Percentiles rank a stretch among this genome's conserved stretches.
Conservation (phyloP, 768 basidiomycete genomes). For the Sporobolomyces pararoseus region DNA sequence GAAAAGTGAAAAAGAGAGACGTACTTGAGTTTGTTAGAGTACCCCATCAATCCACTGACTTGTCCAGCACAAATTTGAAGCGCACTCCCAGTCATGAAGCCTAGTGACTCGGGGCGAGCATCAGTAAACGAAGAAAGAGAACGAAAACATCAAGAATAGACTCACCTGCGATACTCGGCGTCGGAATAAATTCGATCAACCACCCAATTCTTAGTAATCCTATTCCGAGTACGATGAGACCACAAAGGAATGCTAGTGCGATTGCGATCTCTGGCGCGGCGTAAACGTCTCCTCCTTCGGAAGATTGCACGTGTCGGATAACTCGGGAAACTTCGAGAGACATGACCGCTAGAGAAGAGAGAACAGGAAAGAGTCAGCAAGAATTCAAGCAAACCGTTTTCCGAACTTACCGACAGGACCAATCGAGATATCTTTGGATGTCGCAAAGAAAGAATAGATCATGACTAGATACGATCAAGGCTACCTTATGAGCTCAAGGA, state of each 20-base stretch:
- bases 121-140: not conserved
- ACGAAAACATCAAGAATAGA: not conserved
- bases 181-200: conserved; percentile 92
- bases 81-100: conserved; percentile 53
- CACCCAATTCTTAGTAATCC: conserved; percentile 89
- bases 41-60: conserved; percentile 75
- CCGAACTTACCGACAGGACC: conserved; percentile 61
- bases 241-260: conserved; percentile 75
- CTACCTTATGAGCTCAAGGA: not conserved
- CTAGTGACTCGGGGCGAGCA: too few species aligned
- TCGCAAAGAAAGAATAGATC: conserved; percentile 91
- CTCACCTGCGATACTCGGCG: conserved; percentile 55
- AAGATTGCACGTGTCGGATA: conserved; percentile 33
- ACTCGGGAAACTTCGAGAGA: conserved; percentile 63
- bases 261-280: conserved; percentile 62
- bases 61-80: conserved; percentile 72
- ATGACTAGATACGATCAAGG: conserved; percentile 61
- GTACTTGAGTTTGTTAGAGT: conserved; percentile 58
- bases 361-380: too few species aligned
- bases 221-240: conserved; percentile 84
- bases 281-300: conserved; percentile 12
- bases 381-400: not conserved
- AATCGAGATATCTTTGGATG: conserved; percentile 92
- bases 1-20: conserved; percentile 52
- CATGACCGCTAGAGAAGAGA: conserved; percentile 64